Base-by-base conservation (phyloP, 768 basidiomycete species). In the Daedaleopsis nitida region DNA sequence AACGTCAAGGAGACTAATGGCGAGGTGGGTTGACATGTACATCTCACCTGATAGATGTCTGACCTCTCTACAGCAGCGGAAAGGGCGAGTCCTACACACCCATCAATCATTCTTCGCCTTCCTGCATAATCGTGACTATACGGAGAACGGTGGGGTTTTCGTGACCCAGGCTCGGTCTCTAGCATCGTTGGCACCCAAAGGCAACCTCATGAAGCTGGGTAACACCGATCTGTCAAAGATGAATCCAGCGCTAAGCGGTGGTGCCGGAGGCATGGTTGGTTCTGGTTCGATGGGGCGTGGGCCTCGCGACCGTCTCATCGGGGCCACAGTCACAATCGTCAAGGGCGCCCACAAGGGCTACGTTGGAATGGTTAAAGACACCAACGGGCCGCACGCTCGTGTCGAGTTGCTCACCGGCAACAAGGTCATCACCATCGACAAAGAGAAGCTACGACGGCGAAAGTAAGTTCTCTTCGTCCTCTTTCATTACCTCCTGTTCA, bases 31-130 rank as follows among this genome's bases (percentile, higher is more conserved):
- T 42, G 24, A 44, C n/a, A 10, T 10, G 45, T 39, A 37, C n/a
- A 42, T 12, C 6, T 6, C 35, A 2, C n/a, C 13, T 17, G 49
- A 17, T 37, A n/a, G 14, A 52, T 17, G 51, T 35, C 45, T 60
- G 37, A 11, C 32, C 47, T 17, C n/a, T n/a, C 63, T 54, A 37
- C 55, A 96, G 89, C 80, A 80, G 39, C 90, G 96, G 6, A 92
- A 89, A 82, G 97, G 97, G 49, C 84, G 86, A 58, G 91, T 98
- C 13, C 78, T 99, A 27, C 96, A 98, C 69, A 94, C 95, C 45
- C 91, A 96, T 73, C 94, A 96, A 70, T 94, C 95, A 0, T 88
- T 92, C 74, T 96, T 87, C 68, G 94, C 92, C 3, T 99, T 98
- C 81, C 76, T 98, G 49, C 90, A 96, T 76, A 96, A 96, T 69